Conservation (phyloP, 2,329 filamentous ascomycete genomes). For the Hypoxylon sp. region DNA sequence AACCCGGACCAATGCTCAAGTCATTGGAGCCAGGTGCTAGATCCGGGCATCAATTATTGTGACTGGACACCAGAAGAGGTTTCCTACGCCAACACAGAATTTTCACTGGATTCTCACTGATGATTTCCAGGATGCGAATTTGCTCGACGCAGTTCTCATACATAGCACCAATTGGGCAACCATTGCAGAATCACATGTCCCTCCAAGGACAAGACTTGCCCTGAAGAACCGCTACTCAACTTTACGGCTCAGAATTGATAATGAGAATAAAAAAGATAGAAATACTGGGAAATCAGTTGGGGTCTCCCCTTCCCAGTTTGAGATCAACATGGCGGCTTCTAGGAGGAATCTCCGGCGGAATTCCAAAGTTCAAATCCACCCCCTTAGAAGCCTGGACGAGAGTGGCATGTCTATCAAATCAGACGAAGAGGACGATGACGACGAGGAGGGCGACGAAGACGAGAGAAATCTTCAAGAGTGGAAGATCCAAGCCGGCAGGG, state of each 20-base stretch:
- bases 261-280: constrained; percentile 4
- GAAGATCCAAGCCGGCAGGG: neutral
- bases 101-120: neutral
- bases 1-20: constrained; percentile 14
- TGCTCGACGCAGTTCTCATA: constrained; percentile 12
- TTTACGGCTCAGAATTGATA: constrained; percentile 4
- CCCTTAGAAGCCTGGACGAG: neutral
- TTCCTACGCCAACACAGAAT: neutral
- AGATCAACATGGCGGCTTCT: neutral
- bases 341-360: constrained; percentile 5
- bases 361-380: neutral
- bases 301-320: neutral
- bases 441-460: constrained; percentile 1
- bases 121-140: neutral
- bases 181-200: constrained; percentile 5
- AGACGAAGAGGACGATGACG: constrained; percentile 5
- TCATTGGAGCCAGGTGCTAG: constrained; percentile 15
- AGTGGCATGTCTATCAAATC: constrained; percentile 2
- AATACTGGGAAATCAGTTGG: neutral
- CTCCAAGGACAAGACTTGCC: constrained; percentile 8
- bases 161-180: constrained; percentile 16
- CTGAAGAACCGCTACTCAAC: constrained; percentile 15
- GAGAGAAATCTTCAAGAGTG: neutral
- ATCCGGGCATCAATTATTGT: constrained; percentile 11
- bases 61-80: constrained; percentile 15